Conservation (phyloP, 2,329 filamentous ascomycete genomes). For the Pezizomycotina sp. region DNA sequence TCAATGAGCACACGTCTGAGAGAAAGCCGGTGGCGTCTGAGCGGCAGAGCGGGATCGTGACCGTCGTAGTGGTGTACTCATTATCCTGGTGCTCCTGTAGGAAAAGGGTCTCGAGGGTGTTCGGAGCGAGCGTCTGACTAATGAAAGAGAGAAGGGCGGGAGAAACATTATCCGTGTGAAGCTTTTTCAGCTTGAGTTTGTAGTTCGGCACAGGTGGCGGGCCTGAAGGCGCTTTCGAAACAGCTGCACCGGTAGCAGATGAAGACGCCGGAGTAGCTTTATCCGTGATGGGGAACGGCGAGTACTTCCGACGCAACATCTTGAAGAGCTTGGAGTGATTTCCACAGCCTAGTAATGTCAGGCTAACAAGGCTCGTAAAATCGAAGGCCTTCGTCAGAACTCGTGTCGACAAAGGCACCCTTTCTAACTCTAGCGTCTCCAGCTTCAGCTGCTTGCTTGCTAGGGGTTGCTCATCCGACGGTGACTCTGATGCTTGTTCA, state of each 20-base stretch:
- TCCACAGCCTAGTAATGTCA: constrained; percentile 58
- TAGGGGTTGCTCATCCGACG: constrained; percentile 13
- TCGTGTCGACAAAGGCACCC: constrained; percentile 53
- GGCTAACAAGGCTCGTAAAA: constrained; percentile 52
- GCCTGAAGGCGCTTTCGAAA: constrained; percentile 25
- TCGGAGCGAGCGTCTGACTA: constrained; percentile 59
- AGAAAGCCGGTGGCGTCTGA: constrained; percentile 54
- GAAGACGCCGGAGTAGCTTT: constrained; percentile 17
- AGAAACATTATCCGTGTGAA: constrained; percentile 60
- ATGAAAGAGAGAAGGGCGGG: constrained; percentile 54
- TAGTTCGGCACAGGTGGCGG: constrained; percentile 35
- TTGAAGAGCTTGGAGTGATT: constrained; percentile 63
- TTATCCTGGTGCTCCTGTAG: constrained; percentile 46
- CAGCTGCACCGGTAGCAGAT: constrained; percentile 14
- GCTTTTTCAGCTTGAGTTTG: constrained; percentile 49
- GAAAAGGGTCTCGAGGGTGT: constrained; percentile 64
- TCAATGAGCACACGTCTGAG: constrained; percentile 52
- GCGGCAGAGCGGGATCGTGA: constrained; percentile 50
- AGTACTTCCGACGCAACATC: constrained; percentile 46
- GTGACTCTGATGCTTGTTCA: constrained; percentile 4
- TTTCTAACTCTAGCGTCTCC: constrained; percentile 58
- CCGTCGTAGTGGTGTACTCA: constrained; percentile 39
- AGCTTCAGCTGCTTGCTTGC: constrained; percentile 38
- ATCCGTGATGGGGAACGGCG: constrained; percentile 29
- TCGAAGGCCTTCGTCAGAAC: constrained; percentile 56